phyloP scores from a whole-genome alignment of 495 filamentous ascomycete species.

The Aspergillus bertholletiae region DNA sequence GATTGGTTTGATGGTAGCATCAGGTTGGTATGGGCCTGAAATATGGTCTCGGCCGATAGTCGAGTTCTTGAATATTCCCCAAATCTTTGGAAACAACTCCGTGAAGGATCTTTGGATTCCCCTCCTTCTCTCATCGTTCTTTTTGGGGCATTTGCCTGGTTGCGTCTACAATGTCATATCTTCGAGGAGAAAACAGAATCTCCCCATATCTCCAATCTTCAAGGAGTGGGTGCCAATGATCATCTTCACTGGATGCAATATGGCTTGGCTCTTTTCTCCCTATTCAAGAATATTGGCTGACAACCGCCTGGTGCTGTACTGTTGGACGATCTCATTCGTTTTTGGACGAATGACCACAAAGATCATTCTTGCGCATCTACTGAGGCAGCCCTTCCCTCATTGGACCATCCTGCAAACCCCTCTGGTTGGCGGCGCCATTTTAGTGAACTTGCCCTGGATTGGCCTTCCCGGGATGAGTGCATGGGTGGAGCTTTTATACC shows the following conservation, averaged over 20 bases:
- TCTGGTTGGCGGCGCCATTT: conserved; percentile 75
- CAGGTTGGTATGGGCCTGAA: conserved; percentile 80
- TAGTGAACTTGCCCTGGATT: conserved; percentile 77
- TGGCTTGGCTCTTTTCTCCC: conserved; percentile 84
- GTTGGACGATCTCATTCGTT: conserved; percentile 89
- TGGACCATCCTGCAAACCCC: conserved; percentile 91
- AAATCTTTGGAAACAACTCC: conserved; percentile 61
- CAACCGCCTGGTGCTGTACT: conserved; percentile 89
- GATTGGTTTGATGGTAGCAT: conserved; percentile 77
- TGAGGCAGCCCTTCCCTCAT: conserved; percentile 90
- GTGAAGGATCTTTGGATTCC: conserved; percentile 86
- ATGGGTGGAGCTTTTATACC: conserved; percentile 69
- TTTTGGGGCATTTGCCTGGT: conserved; percentile 76
- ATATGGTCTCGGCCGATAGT: conserved; percentile 79
- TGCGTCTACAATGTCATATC: conserved; percentile 76
- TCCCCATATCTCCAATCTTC: conserved; percentile 81
- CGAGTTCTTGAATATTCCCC: conserved; percentile 55
- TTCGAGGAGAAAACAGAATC: conserved; percentile 65
- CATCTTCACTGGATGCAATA: conserved; percentile 67
- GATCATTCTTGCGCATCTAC: conserved; percentile 95
- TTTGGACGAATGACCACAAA: conserved; percentile 99
- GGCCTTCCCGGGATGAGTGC: conserved; percentile 63
- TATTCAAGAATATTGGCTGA: conserved; percentile 73
- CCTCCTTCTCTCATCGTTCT: conserved; percentile 66
- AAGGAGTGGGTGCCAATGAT: conserved; percentile 92